Percentiles rank a stretch among this genome's conserved stretches.
These are phyloP conservation scores for Balakata baccata DNA, from an alignment of 345 rosid species.

Conservation along the genomic window DNA sequence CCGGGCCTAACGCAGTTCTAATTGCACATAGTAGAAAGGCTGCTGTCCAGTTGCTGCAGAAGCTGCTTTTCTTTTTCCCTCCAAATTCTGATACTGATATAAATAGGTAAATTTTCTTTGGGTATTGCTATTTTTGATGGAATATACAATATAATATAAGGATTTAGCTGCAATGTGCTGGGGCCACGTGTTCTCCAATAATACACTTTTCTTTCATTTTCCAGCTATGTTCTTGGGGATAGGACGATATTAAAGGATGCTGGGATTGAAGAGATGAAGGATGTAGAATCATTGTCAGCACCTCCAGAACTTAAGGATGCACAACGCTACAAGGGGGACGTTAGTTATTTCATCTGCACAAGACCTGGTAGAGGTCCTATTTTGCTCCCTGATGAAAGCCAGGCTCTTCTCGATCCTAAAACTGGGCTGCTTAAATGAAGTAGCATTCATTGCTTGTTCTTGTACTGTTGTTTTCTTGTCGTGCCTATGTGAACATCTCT, in stretches of 20 bases:
- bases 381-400: constrained; percentile 54
- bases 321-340: constrained; percentile 63
- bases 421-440: constrained; percentile 69
- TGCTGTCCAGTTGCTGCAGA: constrained; percentile 67
- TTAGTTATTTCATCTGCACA: constrained; percentile 86
- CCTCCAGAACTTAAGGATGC: constrained; percentile 60
- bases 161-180: background rate
- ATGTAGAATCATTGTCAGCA: constrained; percentile 48
- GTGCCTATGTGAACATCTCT: background rate
- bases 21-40: constrained; percentile 60
- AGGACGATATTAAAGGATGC: constrained; percentile 79
- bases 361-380: constrained; percentile 81
- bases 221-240: constrained; percentile 82
- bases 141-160: background rate
- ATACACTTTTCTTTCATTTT: background rate
- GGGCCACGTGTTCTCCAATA: constrained; percentile 7
- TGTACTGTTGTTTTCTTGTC: background rate
- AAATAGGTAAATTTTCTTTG: constrained; percentile 50
- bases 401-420: constrained; percentile 59
- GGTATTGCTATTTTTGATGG: background rate
- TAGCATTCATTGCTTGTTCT: background rate
- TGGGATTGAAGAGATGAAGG: constrained; percentile 52
- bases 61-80: constrained; percentile 81
- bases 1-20: constrained; percentile 92
- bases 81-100: constrained; percentile 67